These are phyloP conservation scores for Alternaria novae-zelandiae DNA, from an alignment of 2,329 filamentous ascomycete genomes.

Conservation along the genomic window DNA sequence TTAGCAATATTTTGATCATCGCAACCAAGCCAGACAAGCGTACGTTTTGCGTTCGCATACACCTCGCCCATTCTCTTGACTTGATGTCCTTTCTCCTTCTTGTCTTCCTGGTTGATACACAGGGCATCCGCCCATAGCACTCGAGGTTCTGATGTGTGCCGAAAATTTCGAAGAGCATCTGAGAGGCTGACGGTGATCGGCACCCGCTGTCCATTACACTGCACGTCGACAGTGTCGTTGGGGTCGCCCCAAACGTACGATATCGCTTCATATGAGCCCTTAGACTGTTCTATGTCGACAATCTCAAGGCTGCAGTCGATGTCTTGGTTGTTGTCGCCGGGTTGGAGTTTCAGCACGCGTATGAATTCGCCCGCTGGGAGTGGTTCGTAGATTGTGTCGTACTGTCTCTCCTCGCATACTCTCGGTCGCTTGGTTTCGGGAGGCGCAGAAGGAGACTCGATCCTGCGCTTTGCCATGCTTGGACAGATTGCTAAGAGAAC, in stretches of 20 bases:
- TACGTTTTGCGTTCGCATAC: not conserved
- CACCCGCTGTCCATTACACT: not conserved
- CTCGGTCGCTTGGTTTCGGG: too few species aligned
- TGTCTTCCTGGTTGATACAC: not conserved
- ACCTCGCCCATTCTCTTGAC: not conserved
- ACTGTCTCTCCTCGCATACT: too few species aligned
- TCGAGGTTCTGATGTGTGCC: not conserved
- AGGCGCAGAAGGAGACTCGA: too few species aligned
- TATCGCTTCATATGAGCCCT: not conserved
- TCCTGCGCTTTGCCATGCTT: too few species aligned
- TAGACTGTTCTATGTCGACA: rapidly evolving
- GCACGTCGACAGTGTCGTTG: not conserved
- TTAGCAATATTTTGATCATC: not conserved
- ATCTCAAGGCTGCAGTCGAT: not conserved
- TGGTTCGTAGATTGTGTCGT: not conserved
- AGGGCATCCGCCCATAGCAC: not conserved
- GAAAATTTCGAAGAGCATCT: not conserved
- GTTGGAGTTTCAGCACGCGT: not conserved
- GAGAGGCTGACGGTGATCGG: not conserved
- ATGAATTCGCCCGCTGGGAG: not conserved
- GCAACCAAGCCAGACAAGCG: not conserved
- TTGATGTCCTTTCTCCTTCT: not conserved
- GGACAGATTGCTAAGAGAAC: too few species aligned
- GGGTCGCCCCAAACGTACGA: not conserved
- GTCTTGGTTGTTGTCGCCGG: not conserved